phyloP scores from a whole-genome alignment of 2,329 filamentous ascomycete species.

The Cordyceps tenuipes region DNA sequence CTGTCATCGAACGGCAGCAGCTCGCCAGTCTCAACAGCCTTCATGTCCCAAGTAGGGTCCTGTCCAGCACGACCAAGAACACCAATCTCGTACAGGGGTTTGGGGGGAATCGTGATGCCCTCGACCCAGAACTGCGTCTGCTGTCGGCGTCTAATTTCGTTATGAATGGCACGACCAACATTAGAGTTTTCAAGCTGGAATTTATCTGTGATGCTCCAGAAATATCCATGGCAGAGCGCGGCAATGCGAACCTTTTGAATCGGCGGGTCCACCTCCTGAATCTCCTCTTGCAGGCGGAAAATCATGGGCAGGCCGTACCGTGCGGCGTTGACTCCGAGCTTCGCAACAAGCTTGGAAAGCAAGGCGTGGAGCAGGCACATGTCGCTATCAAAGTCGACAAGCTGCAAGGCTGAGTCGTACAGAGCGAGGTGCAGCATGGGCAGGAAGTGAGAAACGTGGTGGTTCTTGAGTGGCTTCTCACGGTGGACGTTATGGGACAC shows the following conservation, averaged over 20 bases:
- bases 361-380: slow-evolving; percentile 70
- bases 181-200: slow-evolving; percentile 67
- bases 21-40: slow-evolving; percentile 52
- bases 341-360: slow-evolving; percentile 62
- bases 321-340: slow-evolving; percentile 74
- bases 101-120: slow-evolving; percentile 61
- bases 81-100: slow-evolving; percentile 53
- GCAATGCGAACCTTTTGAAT: slow-evolving; percentile 70
- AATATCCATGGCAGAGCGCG: slow-evolving; percentile 80
- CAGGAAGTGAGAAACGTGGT: slow-evolving; percentile 62
- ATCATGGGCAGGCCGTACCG: slow-evolving; percentile 81
- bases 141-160: slow-evolving; percentile 67
- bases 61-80: slow-evolving; percentile 38
- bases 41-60: slow-evolving; percentile 38
- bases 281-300: slow-evolving; percentile 78
- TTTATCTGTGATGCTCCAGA: slow-evolving; percentile 69
- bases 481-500: slow-evolving; percentile 59
- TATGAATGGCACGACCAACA: slow-evolving; percentile 62
- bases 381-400: slow-evolving; percentile 63
- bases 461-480: slow-evolving; percentile 44
- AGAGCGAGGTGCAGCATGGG: slow-evolving; percentile 75
- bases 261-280: slow-evolving; percentile 56
- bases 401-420: slow-evolving; percentile 80
- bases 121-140: slow-evolving; percentile 73
- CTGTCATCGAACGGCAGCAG: slow-evolving; percentile 70